Percentiles rank a stretch among this genome's conserved stretches.
Conservation (phyloP, 352 stramenopile species). For the Phytophthora vignae region DNA sequence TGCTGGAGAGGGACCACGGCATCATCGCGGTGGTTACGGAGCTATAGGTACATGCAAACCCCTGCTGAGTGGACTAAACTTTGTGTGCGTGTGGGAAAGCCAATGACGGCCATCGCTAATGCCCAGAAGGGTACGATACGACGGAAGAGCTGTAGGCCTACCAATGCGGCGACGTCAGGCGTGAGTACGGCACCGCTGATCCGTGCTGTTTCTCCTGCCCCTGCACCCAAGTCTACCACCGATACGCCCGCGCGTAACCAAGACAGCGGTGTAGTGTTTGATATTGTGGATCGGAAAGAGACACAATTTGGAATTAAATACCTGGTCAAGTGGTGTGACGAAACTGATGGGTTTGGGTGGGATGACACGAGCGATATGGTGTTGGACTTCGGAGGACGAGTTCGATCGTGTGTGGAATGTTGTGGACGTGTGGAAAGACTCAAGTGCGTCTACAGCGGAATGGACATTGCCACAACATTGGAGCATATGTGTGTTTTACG, state of each 20-base stretch:
- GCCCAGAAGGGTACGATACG: neutral
- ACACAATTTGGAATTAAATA: neutral
- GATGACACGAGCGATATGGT: neutral
- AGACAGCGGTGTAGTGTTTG: neutral
- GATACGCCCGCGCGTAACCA: neutral
- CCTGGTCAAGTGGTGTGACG: neutral
- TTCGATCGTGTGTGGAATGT: neutral
- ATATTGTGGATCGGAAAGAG: neutral
- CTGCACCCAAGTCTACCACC: neutral
- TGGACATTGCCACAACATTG: neutral
- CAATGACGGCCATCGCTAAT: neutral
- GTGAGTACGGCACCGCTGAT: neutral
- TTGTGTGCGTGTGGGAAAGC: neutral
- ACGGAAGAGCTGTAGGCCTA: neutral
- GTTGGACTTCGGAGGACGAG: neutral
- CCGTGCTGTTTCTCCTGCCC: neutral
- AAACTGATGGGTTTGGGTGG: neutral
- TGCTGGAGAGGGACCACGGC: neutral
- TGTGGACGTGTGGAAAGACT: neutral
- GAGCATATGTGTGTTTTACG: neutral
- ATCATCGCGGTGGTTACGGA: neutral
- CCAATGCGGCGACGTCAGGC: neutral
- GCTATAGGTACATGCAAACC: neutral
- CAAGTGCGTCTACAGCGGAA: neutral
- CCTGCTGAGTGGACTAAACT: neutral